phyloP scores from a whole-genome alignment of 345 rosid species.

The Adansonia digitata region DNA sequence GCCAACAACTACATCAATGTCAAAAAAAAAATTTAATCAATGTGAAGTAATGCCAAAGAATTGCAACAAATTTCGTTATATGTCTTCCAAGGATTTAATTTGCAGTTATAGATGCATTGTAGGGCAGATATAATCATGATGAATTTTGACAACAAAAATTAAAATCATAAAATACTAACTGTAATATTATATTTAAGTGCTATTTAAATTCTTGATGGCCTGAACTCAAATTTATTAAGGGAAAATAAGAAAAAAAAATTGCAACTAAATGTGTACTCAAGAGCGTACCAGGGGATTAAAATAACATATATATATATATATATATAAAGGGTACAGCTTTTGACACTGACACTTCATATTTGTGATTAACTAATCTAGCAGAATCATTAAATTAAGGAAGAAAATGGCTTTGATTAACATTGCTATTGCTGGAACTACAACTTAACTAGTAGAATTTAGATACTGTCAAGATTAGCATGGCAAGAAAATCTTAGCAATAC shows the following conservation, averaged over 20 bases:
- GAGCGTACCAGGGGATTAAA: conserved; percentile 9
- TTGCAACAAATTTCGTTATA: too few relatives aligned
- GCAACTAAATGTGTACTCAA: conserved; percentile 16
- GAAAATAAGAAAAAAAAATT: background rate
- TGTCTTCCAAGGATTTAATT: background rate
- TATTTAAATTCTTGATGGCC: too few relatives aligned
- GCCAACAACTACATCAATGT: conserved; percentile 41
- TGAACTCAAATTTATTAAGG: background rate
- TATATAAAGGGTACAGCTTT: conserved; percentile 14
- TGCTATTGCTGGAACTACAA: conserved; percentile 45
- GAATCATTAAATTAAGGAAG: conserved; percentile 19
- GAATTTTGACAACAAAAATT: too few relatives aligned
- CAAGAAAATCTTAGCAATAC: conserved; percentile 11
- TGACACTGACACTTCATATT: conserved; percentile 29
- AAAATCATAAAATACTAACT: too few relatives aligned
- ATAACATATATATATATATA: too few relatives aligned
- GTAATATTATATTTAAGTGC: too few relatives aligned
- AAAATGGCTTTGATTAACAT: conserved; percentile 30
- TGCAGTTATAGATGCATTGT: too few relatives aligned
- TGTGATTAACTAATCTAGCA: conserved; percentile 18
- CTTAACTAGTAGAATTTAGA: conserved; percentile 17
- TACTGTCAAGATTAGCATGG: conserved; percentile 10
- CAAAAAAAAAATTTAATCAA: too few relatives aligned
- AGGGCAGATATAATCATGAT: too few relatives aligned
- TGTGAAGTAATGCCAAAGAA: too few relatives aligned